These are phyloP conservation scores for Pythium chondricola DNA, from an alignment of 352 stramenopile species.

Conservation along the genomic window DNA sequence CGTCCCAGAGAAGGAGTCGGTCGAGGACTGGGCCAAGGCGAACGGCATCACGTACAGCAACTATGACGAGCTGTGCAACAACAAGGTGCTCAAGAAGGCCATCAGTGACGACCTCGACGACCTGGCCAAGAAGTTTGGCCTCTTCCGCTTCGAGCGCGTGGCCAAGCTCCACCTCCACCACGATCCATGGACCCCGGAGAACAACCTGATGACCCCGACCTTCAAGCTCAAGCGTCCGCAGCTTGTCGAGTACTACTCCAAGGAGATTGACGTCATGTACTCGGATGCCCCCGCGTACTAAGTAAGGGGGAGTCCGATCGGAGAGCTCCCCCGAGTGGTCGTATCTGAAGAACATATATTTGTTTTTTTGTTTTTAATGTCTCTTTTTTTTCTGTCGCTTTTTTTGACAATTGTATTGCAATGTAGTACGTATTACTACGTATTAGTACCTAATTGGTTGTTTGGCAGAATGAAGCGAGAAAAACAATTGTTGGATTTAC, in stretches of 20 bases:
- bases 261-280: constrained; percentile 53
- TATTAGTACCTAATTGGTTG: too few species aligned
- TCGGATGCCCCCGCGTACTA: too few species aligned
- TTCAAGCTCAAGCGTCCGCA: constrained; percentile 94
- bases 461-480: too few species aligned
- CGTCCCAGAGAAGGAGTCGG: constrained; percentile 72
- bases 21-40: constrained; percentile 44
- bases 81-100: constrained; percentile 24
- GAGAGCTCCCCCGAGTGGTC: too few species aligned
- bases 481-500: too few species aligned
- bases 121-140: constrained; percentile 40
- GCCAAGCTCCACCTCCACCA: constrained; percentile 85
- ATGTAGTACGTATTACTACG: too few species aligned
- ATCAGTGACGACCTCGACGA: constrained; percentile 30
- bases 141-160: constrained; percentile 92
- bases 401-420: too few species aligned
- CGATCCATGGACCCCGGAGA: constrained; percentile 87
- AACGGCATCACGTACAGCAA: constrained; percentile 46
- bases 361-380: too few species aligned
- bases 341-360: too few species aligned
- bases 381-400: too few species aligned
- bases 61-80: constrained; percentile 25
- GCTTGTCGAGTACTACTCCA: constrained; percentile 44
- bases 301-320: too few species aligned
- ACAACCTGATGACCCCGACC: constrained; percentile 91